A percentile compares a stretch with the other conserved stretches of the same genome.
Conservation (phyloP, 208 protist genomes). For the Blechomonas ayalai region DNA sequence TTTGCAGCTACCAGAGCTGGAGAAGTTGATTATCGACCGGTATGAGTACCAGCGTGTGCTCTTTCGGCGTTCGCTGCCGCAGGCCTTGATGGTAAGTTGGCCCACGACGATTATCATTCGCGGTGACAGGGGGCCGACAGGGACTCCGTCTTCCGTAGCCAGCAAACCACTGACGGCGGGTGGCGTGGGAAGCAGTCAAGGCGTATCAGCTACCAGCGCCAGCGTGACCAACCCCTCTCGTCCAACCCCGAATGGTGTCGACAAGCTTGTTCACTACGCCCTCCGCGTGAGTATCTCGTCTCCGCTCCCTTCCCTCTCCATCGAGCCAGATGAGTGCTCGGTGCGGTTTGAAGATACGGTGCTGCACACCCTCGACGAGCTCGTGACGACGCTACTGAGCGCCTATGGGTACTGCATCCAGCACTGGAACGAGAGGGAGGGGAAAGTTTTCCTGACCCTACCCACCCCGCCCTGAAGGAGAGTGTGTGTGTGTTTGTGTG, state of each 20-base stretch:
- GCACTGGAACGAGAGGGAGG: constrained; percentile 49
- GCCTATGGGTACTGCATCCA: constrained; percentile 61
- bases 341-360: constrained; percentile 20
- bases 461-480: background rate
- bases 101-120: constrained; percentile 4
- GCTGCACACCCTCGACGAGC: constrained; percentile 44
- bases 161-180: background rate
- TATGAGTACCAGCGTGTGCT: constrained; percentile 57
- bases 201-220: no score
- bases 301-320: constrained; percentile 25
- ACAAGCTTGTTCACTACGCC: background rate
- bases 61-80: constrained; percentile 50
- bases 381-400: constrained; percentile 42
- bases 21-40: constrained; percentile 19
- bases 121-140: background rate
- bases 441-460: constrained; percentile 43
- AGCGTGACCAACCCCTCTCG: no score
- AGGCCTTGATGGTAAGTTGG: constrained; percentile 61
- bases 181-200: no score
- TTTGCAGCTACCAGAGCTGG: constrained; percentile 35
- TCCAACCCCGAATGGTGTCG: background rate
- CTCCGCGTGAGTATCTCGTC: constrained; percentile 24
- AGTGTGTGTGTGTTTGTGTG: background rate
- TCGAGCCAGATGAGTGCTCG: constrained; percentile 9
- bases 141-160: background rate